These are phyloP conservation scores for Gloeostereum incarnatum DNA, from an alignment of 768 basidiomycete species.

Conservation along the genomic window DNA sequence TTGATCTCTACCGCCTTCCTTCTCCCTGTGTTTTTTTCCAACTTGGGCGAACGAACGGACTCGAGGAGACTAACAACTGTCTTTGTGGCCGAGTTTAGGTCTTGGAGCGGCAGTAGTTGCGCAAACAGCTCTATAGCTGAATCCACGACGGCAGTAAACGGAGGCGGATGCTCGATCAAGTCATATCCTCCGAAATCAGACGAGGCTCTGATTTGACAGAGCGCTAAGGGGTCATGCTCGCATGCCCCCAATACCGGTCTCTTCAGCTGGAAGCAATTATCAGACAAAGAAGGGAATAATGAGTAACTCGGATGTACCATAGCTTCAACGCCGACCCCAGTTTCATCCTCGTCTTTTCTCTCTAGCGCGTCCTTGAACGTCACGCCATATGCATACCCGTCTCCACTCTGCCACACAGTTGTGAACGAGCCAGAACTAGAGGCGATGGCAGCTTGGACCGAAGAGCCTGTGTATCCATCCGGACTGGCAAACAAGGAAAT, in stretches of 20 bases:
- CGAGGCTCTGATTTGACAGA: conserved; percentile 46
- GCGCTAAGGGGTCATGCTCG: conserved; percentile 77
- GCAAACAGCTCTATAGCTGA: conserved; percentile 85
- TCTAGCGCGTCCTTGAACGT: conserved; percentile 45
- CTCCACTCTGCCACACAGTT: conserved; percentile 76
- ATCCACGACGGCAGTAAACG: conserved; percentile 79
- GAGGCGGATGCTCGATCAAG: conserved; percentile 57
- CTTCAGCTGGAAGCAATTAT: conserved; percentile 40
- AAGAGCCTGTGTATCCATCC: conserved; percentile 74
- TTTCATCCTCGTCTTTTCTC: conserved; percentile 24
- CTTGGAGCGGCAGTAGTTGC: conserved; percentile 70
- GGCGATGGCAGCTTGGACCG: conserved; percentile 87
- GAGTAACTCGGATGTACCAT: conserved; percentile 43
- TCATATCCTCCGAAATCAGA: conserved; percentile 36
- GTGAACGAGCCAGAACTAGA: conserved; percentile 78
- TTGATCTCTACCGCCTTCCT: conserved; percentile 82
- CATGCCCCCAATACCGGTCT: conserved; percentile 76
- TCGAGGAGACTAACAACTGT: conserved; percentile 53
- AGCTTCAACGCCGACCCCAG: conserved; percentile 71
- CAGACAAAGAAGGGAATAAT: not conserved
- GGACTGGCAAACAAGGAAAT: conserved; percentile 80
- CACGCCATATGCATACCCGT: conserved; percentile 90
- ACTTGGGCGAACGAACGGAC: conserved; percentile 59
- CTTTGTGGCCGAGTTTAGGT: conserved; percentile 44
- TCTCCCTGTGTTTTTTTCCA: conserved; percentile 82